Percentiles rank a stretch among this genome's conserved stretches.
phyloP scores from a whole-genome alignment of 169 alveolate genomes.

The Babesia bovis region DNA sequence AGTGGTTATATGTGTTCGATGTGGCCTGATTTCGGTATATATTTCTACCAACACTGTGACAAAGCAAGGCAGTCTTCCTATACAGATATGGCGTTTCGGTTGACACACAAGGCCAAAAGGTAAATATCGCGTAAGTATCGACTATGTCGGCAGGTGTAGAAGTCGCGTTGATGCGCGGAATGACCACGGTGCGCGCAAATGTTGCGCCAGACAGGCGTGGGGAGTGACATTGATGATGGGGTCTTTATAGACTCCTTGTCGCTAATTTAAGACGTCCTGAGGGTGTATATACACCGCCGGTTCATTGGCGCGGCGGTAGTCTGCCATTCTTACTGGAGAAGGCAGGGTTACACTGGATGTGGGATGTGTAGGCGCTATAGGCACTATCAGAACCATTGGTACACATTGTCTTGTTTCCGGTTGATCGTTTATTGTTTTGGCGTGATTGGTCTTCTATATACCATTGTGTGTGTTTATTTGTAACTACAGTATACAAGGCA shows the following conservation, averaged over 20 bases:
- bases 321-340: background rate
- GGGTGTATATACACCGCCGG: background rate
- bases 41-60: background rate
- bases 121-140: background rate
- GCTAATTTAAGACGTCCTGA: background rate
- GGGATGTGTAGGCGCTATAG: background rate
- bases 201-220: slow-evolving; percentile 18
- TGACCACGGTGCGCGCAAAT: background rate
- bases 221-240: slow-evolving; percentile 31
- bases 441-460: no score
- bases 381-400: no score
- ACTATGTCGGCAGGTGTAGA: background rate
- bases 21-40: background rate
- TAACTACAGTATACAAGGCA: no score
- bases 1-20: background rate
- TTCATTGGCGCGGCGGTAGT: background rate
- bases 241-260: slow-evolving; percentile 12
- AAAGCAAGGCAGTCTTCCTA: slow-evolving; percentile 12
- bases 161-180: slow-evolving; percentile 14
- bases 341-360: background rate
- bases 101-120: background rate
- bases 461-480: no score
- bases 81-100: background rate
- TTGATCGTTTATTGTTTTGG: no score
- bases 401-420: no score